phyloP scores from a whole-genome alignment of 805 yeast genomes.

The Cyberlindnera samutprakarnensis region DNA sequence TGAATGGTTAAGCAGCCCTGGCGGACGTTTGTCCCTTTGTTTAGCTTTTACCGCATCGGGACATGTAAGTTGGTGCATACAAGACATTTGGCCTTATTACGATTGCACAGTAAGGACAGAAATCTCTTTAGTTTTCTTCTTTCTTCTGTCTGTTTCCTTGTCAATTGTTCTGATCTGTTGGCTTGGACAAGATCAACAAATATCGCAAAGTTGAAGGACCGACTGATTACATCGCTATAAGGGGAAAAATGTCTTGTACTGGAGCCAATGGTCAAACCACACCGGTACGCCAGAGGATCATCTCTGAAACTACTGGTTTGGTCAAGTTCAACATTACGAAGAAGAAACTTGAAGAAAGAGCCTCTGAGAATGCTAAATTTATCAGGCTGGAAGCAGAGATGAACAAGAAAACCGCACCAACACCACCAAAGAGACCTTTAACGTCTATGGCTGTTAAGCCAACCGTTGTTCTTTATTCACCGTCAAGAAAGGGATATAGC shows the following conservation, averaged over 20 bases:
- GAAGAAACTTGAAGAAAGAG: slow-evolving; percentile 10
- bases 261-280: slow-evolving; percentile 1
- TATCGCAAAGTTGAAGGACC: too few species aligned
- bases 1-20: neutral
- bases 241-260: too few species aligned
- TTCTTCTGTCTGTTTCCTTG: too few species aligned
- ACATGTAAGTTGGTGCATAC: too few species aligned
- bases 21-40: too few species aligned
- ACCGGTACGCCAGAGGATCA: slow-evolving; percentile 28
- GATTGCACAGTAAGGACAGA: too few species aligned
- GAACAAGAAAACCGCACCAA: neutral
- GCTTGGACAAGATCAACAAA: too few species aligned
- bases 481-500: neutral
- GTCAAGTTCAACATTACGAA: slow-evolving; percentile 30
- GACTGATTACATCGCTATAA: too few species aligned
- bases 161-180: neutral
- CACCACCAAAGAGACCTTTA: neutral
- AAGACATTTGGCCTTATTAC: too few species aligned
- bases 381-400: slow-evolving; percentile 7
- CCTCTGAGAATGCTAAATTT: slow-evolving; percentile 11
- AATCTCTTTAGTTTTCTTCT: too few species aligned
- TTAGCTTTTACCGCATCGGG: neutral
- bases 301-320: slow-evolving; percentile 45
- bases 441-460: neutral
- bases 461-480: neutral